A percentile compares a stretch with the other conserved stretches of the same genome.
These are phyloP conservation scores for Hyaloscypha bicolor DNA, from an alignment of 495 filamentous ascomycete species.

Conservation along the genomic window DNA sequence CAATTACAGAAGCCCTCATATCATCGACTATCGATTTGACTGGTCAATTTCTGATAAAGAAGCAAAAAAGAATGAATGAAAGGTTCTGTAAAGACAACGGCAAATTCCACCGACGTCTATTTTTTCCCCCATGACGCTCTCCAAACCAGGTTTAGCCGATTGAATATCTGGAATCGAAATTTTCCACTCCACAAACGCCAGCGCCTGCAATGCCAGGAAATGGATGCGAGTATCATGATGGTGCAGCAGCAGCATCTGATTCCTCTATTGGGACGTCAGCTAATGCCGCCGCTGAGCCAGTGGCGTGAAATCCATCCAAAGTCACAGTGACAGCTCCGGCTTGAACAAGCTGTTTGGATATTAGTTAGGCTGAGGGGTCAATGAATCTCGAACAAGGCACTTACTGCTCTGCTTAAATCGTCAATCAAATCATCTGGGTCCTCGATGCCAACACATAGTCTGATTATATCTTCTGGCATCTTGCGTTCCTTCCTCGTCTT, in stretches of 20 bases:
- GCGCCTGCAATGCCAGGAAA: slow-evolving; percentile 24
- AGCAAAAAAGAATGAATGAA: background rate
- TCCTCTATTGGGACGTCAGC: slow-evolving; percentile 28
- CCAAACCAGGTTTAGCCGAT: background rate
- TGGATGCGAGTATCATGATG: background rate
- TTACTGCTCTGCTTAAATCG: slow-evolving; percentile 85
- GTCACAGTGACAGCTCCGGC: slow-evolving; percentile 88
- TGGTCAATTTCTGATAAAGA: background rate
- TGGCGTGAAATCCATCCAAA: slow-evolving; percentile 73
- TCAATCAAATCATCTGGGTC: slow-evolving; percentile 92
- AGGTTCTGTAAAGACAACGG: background rate
- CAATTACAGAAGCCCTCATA: background rate
- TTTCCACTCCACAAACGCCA: slow-evolving; percentile 5
- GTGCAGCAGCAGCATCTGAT: slow-evolving; percentile 26
- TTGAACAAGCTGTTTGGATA: slow-evolving; percentile 73
- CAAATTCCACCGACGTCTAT: background rate
- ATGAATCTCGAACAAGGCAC: slow-evolving; percentile 34
- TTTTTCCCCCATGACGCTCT: background rate
- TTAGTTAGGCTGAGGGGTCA: slow-evolving; percentile 18
- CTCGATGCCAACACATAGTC: slow-evolving; percentile 95
- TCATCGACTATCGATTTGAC: background rate
- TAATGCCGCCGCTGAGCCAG: slow-evolving; percentile 16
- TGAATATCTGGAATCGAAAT: background rate
- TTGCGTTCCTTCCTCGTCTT: slow-evolving; percentile 87
- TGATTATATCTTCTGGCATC: slow-evolving; percentile 94